These are phyloP conservation scores for Elsinoe australis DNA, from an alignment of 2,329 filamentous ascomycete species.

Conservation along the genomic window DNA sequence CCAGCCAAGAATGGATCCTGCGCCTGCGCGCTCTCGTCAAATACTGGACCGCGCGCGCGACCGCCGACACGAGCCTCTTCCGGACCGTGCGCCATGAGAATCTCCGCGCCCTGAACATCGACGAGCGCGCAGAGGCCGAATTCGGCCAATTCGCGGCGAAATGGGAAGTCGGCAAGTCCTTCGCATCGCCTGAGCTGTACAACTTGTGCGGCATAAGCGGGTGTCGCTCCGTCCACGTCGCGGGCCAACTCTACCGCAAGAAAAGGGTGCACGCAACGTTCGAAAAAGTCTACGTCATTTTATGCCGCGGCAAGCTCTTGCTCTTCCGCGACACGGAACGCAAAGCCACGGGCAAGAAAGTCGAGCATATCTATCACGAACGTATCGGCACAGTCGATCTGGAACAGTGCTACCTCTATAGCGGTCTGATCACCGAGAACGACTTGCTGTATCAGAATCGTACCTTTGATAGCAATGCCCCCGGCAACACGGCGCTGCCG, in stretches of 20 bases:
- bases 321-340: constrained; percentile 56
- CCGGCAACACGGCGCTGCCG: constrained; percentile 52
- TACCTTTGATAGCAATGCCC: constrained; percentile 56
- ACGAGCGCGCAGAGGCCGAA: constrained; percentile 57
- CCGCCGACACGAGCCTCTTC: constrained; percentile 50
- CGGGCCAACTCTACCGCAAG: constrained; percentile 56
- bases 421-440: constrained; percentile 53
- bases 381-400: constrained; percentile 53
- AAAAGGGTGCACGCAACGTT: constrained; percentile 56
- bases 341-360: constrained; percentile 46
- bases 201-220: constrained; percentile 59
- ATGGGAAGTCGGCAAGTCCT: constrained; percentile 59
- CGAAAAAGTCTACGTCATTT: constrained; percentile 52
- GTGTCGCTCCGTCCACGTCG: constrained; percentile 56
- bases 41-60: constrained; percentile 55
- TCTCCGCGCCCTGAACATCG: constrained; percentile 52
- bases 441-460: constrained; percentile 58
- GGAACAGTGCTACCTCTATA: constrained; percentile 58
- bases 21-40: constrained; percentile 49
- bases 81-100: constrained; percentile 52
- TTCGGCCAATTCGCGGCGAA: constrained; percentile 60
- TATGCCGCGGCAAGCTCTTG: constrained; percentile 53
- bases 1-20: constrained; percentile 55
- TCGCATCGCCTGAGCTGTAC: constrained; percentile 57
- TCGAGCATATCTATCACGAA: constrained; percentile 55